Base-by-base conservation (phyloP, 2,329 filamentous ascomycete genomes). In the Paecilomyces formosus region DNA sequence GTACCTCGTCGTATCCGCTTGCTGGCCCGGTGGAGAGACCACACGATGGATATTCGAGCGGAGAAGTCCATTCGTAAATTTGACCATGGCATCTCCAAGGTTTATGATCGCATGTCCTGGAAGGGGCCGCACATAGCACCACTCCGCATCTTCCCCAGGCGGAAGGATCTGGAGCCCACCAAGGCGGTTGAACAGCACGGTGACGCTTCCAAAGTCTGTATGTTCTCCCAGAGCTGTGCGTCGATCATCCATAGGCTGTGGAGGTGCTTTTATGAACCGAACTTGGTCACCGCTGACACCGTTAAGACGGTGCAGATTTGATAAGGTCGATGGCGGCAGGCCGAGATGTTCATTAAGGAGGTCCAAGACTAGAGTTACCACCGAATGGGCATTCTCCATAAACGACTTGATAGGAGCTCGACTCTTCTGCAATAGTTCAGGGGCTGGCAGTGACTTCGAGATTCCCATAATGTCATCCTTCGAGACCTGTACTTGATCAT, bases 141-240 rank as follows among this genome's bases (percentile, higher is more conserved):
- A 85, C 28, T 75, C 67, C 9, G 70, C 70, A 56, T 73, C 71
- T 3, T 64, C 62, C 0, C 69, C 69, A 0, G 80, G 79, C 0
- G 78, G 74, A 2, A 79, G 71, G 3, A 84, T 78, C 64, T 84
- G 82, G 7, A 85, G 71, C 0, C 82, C 82, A 0, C 82, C 82
- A 1, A 84, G 67, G 0, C 80, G 75, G 68, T 84, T 85, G 68
- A 84, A 82, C 1, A 85, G 74, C 4, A 85, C 69, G 0, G 82
- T 85, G 5, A 85, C 73, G 55, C 74, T 79, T 53, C 81, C 82
- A 61, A 84, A 84, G 62, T 85, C 82, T 1, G 81, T 84, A 64
- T 85, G 82, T 58, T 80, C 79, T 22, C 79, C 79, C 22, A 82
- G 64, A 1, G 78, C 76, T 2, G 77, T 76, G 45, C 70, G 71